Base-by-base conservation (phyloP, 352 stramenopile species). In the Phytophthora ohioensis region DNA sequence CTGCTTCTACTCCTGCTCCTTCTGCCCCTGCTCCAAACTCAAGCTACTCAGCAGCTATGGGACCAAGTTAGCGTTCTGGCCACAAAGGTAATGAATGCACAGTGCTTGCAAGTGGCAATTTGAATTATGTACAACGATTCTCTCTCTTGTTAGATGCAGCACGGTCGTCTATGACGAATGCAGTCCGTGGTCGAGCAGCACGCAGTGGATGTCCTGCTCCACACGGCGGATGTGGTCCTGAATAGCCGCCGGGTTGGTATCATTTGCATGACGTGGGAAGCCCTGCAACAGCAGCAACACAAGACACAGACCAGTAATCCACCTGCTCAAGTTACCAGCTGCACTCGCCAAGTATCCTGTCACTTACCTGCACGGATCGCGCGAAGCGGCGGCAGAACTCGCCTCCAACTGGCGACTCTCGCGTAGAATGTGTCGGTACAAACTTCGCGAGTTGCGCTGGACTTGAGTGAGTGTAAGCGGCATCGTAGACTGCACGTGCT, bases 381-480 rank as follows among this genome's bases (percentile, higher is more conserved):
- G 79, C 77, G 54, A 85, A 84, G 60, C 66, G 79, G 10, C 73
- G 52, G 57, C 85, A 89, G 58, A 84, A 78, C 48, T 85, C 71
- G 56, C 76, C 58, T 82, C 68, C 34, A 87, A 58, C 1, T 72
- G 66, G 21, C 81, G 73, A 60, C 73, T 84, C 43, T 72, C 67
- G 48, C 76, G 77, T 55, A 86, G 67, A 32, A 88, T 80, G 35
- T 61, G 75, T n/a, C 81, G 69, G 45, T 84, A 88, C 49, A 89
- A 69, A 61, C 69, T 64, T 10, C 71, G 60, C 47, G 69, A 67
- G 52, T 64, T 69, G 63, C 55, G 61, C 31, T 75, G 55, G 3
- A 31, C 68, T 41, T 67, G 56, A 13, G 52, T 48, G 30, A 75
- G 59, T 27, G 58, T 36, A 45, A 57, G 61, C 42, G 51, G 27